phyloP scores from a whole-genome alignment of 2,329 filamentous ascomycete genomes.

The Neofusicoccum ribis region DNA sequence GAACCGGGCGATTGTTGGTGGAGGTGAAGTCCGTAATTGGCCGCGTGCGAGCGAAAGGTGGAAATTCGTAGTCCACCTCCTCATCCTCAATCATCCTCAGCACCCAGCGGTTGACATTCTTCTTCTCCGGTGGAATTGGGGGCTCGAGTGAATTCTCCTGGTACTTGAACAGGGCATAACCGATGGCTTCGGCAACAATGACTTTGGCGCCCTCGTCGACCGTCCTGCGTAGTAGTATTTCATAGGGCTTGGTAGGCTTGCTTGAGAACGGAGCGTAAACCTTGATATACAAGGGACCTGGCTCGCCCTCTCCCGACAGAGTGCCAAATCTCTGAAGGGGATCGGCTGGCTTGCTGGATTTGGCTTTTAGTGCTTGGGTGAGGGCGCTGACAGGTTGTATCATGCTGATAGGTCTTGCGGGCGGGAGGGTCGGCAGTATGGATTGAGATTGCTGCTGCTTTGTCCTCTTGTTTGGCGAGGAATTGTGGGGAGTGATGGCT shows the following conservation, averaged over 20 bases:
- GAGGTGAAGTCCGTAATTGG: slow-evolving; percentile 75
- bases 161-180: slow-evolving; percentile 75
- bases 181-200: slow-evolving; percentile 78
- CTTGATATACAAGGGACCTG: slow-evolving; percentile 72
- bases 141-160: slow-evolving; percentile 75
- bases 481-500: slow-evolving; percentile 42
- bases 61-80: slow-evolving; percentile 83
- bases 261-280: slow-evolving; percentile 75
- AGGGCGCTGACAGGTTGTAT: slow-evolving; percentile 69
- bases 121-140: slow-evolving; percentile 61
- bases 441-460: slow-evolving; percentile 48
- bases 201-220: slow-evolving; percentile 70
- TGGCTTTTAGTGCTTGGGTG: slow-evolving; percentile 71
- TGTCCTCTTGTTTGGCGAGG: slow-evolving; percentile 63
- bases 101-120: slow-evolving; percentile 80
- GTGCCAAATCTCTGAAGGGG: slow-evolving; percentile 77
- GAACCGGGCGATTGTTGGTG: slow-evolving; percentile 69
- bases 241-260: slow-evolving; percentile 64
- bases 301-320: slow-evolving; percentile 75
- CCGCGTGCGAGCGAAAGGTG: slow-evolving; percentile 72
- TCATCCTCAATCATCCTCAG: slow-evolving; percentile 82
- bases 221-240: slow-evolving; percentile 69
- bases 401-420: slow-evolving; percentile 71
- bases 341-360: slow-evolving; percentile 66
- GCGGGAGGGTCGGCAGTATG: slow-evolving; percentile 66